These are phyloP conservation scores for Calonectria fujianensis DNA, from an alignment of 2,329 filamentous ascomycete species.

Conservation along the genomic window DNA sequence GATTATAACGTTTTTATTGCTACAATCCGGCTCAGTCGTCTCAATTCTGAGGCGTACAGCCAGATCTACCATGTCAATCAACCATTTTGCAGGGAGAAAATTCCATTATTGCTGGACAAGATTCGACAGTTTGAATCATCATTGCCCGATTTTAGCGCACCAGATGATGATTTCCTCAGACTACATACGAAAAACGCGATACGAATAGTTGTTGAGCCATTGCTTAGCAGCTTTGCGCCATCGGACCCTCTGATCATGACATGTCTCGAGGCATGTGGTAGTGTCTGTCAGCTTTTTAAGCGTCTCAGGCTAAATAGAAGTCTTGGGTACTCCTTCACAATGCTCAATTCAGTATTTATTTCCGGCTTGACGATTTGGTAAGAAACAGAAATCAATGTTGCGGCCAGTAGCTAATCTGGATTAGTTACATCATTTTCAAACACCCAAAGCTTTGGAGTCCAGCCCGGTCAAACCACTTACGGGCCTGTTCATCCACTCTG, in stretches of 20 bases:
- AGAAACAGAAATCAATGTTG: too few relatives aligned
- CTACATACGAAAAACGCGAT: conserved; percentile 22
- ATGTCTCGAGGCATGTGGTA: conserved; percentile 30
- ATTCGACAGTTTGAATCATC: conserved; percentile 24
- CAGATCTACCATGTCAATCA: conserved; percentile 17
- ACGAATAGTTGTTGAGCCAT: conserved; percentile 20
- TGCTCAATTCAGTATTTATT: conserved; percentile 36
- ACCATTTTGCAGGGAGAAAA: neutral
- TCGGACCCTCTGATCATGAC: conserved; percentile 8
- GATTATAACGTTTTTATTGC: conserved; percentile 17
- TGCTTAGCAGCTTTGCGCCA: neutral
- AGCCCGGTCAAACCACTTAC: conserved; percentile 28
- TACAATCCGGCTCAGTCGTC: conserved; percentile 20
- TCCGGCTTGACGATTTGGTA: conserved; percentile 35
- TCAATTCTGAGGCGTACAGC: conserved; percentile 19
- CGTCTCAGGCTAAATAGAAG: conserved; percentile 25
- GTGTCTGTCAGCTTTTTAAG: conserved; percentile 36
- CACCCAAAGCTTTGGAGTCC: conserved; percentile 36
- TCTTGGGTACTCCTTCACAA: conserved; percentile 35
- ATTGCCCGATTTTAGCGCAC: conserved; percentile 10
- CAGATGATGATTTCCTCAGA: conserved; percentile 28
- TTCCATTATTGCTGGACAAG: conserved; percentile 16
- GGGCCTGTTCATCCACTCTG: conserved; percentile 29
- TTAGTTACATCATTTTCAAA: conserved; percentile 31
- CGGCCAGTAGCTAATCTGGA: neutral